Evolutionary conservation across 2,329 filamentous ascomycete species (phyloP).

Genomic region (Fusarium sp.): DNA sequence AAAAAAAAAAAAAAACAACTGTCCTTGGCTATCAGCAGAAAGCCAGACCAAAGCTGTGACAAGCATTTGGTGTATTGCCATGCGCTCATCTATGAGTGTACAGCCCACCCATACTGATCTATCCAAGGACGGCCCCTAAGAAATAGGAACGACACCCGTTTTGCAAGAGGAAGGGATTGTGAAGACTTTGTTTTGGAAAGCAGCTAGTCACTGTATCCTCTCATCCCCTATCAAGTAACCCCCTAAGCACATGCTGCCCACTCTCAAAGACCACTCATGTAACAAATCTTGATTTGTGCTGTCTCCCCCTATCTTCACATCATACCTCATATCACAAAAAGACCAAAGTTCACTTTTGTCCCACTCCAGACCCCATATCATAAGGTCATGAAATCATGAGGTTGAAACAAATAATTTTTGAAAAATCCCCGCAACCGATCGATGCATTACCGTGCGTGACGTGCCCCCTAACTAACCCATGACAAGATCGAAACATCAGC

Average conservation of each 20-base stretch:
- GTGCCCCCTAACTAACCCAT: constrained; percentile 47
- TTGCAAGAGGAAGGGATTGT: background rate
- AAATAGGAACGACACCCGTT: background rate
- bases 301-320: constrained; percentile 7
- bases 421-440: constrained; percentile 35
- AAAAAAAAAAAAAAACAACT: no score
- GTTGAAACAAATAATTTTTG: constrained; percentile 25
- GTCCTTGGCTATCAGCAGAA: background rate
- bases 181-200: background rate
- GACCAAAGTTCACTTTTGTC: constrained; percentile 40
- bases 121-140: fast-evolving
- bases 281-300: constrained; percentile 19
- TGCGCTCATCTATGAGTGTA: background rate
- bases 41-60: background rate
- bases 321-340: constrained; percentile 32
- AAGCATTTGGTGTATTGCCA: background rate
- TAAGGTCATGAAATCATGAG: constrained; percentile 47
- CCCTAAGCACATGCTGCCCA: fast-evolving
- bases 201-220: background rate
- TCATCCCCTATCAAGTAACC: background rate
- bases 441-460: constrained; percentile 46
- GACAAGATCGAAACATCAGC: constrained; percentile 47
- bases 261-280: background rate
- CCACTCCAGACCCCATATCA: constrained; percentile 36
- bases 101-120: no score